Evolutionary conservation across 2,329 filamentous ascomycete genomes (phyloP).

Genomic region (Colletotrichum destructivum): DNA sequence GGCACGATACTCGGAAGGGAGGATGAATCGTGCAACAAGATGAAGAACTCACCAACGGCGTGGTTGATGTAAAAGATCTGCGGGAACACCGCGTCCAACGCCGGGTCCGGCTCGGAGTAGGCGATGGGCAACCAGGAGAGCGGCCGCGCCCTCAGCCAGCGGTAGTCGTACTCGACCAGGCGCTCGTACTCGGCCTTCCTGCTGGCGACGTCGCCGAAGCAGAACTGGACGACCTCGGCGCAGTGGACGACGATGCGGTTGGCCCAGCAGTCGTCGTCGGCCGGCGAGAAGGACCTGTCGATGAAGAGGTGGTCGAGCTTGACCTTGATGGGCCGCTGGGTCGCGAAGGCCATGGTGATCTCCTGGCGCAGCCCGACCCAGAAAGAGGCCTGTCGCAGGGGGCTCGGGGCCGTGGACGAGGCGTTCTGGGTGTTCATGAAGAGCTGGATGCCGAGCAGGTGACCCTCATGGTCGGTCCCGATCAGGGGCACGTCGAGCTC

Average conservation of each 20-base stretch:
- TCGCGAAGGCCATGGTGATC: constrained; percentile 69
- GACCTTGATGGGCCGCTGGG: constrained; percentile 62
- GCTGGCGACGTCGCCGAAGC: constrained; percentile 63
- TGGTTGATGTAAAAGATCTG: constrained; percentile 71
- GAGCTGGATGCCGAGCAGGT: constrained; percentile 61
- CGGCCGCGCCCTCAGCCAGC: constrained; percentile 64
- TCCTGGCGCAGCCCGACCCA: constrained; percentile 73
- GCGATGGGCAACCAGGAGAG: constrained; percentile 69
- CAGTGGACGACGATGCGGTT: constrained; percentile 74
- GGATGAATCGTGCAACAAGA: not conserved
- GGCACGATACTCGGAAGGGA: no score
- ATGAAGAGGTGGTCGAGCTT: constrained; percentile 65
- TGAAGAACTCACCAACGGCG: constrained; percentile 60
- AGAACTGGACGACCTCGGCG: constrained; percentile 75
- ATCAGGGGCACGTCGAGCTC: constrained; percentile 60
- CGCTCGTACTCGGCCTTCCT: constrained; percentile 56
- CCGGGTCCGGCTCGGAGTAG: constrained; percentile 53
- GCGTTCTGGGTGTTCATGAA: constrained; percentile 58
- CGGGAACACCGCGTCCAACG: constrained; percentile 64
- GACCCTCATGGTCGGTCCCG: constrained; percentile 62
- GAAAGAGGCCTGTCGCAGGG: constrained; percentile 68
- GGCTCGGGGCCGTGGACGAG: constrained; percentile 57
- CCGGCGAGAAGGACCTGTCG: constrained; percentile 63
- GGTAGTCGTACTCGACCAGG: constrained; percentile 60
- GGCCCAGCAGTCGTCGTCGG: constrained; percentile 69